Evolutionary conservation across 257 asterid genomes (phyloP).

Genomic region (Anisodus tanguticus): DNA sequence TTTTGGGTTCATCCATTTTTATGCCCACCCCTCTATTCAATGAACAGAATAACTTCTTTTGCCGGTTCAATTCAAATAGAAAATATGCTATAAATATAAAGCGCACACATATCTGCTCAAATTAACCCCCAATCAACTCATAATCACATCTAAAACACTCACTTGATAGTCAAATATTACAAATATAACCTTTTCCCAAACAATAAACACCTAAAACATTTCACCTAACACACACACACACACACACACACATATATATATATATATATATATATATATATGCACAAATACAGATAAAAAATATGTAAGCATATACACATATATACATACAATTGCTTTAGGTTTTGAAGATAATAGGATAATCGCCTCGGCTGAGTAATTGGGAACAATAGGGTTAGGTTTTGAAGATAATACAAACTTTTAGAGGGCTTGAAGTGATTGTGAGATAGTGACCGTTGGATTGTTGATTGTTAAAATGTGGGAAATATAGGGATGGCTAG

Average conservation of each 20-base stretch:
- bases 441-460: not conserved
- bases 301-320: not conserved
- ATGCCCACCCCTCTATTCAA: too few species aligned
- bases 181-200: not conserved
- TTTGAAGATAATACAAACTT: not conserved
- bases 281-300: not conserved
- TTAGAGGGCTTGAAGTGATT: too few species aligned
- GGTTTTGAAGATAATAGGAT: not conserved
- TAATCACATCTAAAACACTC: too few species aligned
- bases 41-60: too few species aligned
- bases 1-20: too few species aligned
- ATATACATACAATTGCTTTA: not conserved
- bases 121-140: not conserved
- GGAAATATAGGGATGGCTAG: not conserved
- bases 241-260: too few species aligned
- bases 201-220: not conserved
- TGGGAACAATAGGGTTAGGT: not conserved
- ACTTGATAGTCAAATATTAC: not conserved
- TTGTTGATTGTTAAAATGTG: not conserved
- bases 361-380: not conserved
- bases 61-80: too few species aligned
- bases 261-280: too few species aligned
- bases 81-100: too few species aligned
- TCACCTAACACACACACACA: too few species aligned
- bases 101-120: not conserved